phyloP scores from a whole-genome alignment of 2,329 filamentous ascomycete species.

The Alternaria brassicae region DNA sequence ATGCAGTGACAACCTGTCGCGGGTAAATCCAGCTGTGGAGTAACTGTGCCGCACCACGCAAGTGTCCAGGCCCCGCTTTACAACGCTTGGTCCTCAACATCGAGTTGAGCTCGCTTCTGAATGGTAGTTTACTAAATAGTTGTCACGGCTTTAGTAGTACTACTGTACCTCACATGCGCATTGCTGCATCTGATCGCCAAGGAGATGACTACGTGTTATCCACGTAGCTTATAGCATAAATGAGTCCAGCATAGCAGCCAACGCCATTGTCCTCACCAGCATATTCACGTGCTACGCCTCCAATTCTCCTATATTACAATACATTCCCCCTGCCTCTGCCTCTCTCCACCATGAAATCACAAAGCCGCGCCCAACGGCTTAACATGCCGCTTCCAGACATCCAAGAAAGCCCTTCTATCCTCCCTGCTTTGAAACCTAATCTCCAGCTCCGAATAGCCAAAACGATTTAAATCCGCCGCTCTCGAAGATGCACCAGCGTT shows the following conservation, averaged over 20 bases:
- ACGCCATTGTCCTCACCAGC: background rate
- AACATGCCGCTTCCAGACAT: constrained; percentile 36
- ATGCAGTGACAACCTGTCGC: background rate
- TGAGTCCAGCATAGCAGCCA: background rate
- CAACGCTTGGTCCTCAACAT: background rate
- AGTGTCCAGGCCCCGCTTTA: background rate
- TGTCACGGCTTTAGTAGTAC: background rate
- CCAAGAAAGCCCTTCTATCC: constrained; percentile 38
- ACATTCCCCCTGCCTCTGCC: background rate
- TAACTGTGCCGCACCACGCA: background rate
- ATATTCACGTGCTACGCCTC: background rate
- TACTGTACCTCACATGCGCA: background rate
- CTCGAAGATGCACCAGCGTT: constrained; percentile 2
- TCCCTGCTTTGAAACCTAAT: constrained; percentile 38
- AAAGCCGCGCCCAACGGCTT: constrained; percentile 21
- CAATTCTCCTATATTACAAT: background rate
- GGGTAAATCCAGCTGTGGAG: background rate
- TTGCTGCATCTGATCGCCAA: background rate
- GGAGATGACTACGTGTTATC: background rate
- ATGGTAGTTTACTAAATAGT: background rate
- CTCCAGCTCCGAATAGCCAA: constrained; percentile 37
- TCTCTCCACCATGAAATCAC: background rate
- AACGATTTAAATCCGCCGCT: constrained; percentile 31
- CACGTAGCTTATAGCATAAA: background rate
- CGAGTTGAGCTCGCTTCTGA: background rate